Conservation (phyloP, 225 moss, liverwort and hornwort species). For the Marchantia polymorpha region DNA sequence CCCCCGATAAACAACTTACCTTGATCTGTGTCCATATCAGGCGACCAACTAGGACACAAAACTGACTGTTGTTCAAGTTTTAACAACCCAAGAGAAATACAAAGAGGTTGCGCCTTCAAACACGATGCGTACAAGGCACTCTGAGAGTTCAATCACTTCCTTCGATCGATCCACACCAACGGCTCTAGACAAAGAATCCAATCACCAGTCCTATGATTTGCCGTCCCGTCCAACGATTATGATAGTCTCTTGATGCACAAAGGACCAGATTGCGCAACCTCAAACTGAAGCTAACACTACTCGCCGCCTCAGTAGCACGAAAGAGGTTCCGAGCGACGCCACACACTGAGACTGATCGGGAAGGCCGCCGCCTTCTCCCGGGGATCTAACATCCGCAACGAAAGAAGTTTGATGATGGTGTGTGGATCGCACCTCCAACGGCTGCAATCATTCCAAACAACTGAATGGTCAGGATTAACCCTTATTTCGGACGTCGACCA, state of each 20-base stretch:
- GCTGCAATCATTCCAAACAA: slow-evolving; percentile 8
- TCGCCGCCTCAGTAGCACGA: not conserved
- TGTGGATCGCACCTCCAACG: slow-evolving; percentile 5
- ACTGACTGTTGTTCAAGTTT: not conserved
- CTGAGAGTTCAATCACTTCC: not conserved
- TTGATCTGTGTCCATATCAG: slow-evolving; percentile 52
- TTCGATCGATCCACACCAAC: not conserved
- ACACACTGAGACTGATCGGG: not conserved
- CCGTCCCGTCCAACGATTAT: not conserved
- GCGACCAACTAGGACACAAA: not conserved
- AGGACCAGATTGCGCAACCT: not conserved
- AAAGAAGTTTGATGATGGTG: slow-evolving; percentile 2
- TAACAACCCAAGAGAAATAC: not conserved
- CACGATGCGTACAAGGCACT: not conserved
- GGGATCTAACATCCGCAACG: not conserved
- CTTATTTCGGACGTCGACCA: too few species aligned
- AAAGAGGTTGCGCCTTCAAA: not conserved
- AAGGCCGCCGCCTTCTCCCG: slow-evolving; percentile 6
- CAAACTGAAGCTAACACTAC: not conserved
- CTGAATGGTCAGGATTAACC: slow-evolving; percentile 3
- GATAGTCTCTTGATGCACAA: not conserved
- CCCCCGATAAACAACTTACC: slow-evolving; percentile 60
- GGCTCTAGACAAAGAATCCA: not conserved
- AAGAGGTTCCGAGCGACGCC: not conserved
- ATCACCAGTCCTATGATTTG: not conserved